These are phyloP conservation scores for Fusarium setosum DNA, from an alignment of 2,329 filamentous ascomycete genomes.

Conservation along the genomic window DNA sequence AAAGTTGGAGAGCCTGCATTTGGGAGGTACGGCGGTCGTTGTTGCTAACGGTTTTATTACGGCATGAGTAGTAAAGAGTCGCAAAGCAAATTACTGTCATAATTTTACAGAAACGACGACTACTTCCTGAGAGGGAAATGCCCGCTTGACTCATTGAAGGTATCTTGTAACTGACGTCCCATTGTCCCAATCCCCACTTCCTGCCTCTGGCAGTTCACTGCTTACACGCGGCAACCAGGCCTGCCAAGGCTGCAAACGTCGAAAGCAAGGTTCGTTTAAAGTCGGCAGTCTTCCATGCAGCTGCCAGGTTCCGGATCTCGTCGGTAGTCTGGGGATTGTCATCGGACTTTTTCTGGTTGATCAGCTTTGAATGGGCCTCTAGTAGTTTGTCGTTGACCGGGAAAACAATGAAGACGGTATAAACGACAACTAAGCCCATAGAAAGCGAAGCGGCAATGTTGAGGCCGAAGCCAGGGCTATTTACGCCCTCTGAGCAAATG, in stretches of 20 bases:
- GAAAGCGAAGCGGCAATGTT: not conserved
- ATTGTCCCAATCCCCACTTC: not conserved
- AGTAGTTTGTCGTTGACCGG: constrained; percentile 2
- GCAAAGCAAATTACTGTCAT: no score
- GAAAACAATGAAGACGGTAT: not conserved
- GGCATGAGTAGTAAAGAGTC: not conserved
- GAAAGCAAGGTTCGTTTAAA: not conserved
- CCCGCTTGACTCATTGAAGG: no score
- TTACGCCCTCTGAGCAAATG: not conserved
- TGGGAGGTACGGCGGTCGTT: constrained; percentile 14
- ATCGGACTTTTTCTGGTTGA: not conserved
- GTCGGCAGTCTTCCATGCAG: not conserved
- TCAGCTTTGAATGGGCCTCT: not conserved
- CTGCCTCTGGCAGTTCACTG: not conserved
- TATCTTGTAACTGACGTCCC: not conserved
- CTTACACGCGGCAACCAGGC: not conserved
- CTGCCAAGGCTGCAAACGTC: not conserved
- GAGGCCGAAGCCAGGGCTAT: not conserved
- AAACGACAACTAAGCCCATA: not conserved
- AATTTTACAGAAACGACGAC: no score
- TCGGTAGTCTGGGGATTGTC: not conserved
- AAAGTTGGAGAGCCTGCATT: constrained; percentile 10
- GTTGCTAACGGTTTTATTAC: constrained; percentile 2
- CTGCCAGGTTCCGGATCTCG: not conserved
- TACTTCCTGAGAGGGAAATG: no score